Percentiles rank a stretch among this genome's conserved stretches.
Conservation (phyloP, 116 monocot species). For the Dioscorea cayenensis region DNA sequence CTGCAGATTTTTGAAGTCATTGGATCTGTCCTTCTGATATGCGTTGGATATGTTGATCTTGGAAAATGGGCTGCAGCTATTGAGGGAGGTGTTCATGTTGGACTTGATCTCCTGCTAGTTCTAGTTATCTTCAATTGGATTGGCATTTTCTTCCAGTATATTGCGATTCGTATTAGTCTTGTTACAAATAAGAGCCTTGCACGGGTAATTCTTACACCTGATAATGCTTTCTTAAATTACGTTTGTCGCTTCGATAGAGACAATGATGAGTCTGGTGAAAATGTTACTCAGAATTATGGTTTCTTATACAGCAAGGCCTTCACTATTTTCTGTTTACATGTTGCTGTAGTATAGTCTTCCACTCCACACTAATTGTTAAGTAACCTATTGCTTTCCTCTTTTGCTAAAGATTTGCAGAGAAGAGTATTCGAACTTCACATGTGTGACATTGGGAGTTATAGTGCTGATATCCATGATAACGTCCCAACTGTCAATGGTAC, state of each 20-base stretch:
- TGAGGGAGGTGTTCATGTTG: not conserved
- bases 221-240: no score
- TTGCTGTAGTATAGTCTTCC: no score
- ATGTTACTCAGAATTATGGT: no score
- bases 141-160: not conserved
- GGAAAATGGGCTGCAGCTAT: not conserved
- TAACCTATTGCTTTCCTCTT: not conserved
- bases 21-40: not conserved
- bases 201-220: not conserved
- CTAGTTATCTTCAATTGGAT: not conserved
- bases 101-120: not conserved
- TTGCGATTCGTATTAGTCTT: not conserved
- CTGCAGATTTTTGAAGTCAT: not conserved
- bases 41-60: not conserved
- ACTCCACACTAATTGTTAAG: not conserved
- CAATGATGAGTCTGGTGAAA: no score
- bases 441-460: not conserved
- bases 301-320: no score
- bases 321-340: no score
- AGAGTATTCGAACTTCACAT: not conserved
- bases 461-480: not conserved
- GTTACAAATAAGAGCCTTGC: not conserved
- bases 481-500: not conserved
- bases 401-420: not conserved
- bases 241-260: no score